A percentile compares a stretch with the other conserved stretches of the same genome.
These are phyloP conservation scores for Xerocomus amazonicus DNA, from an alignment of 1,284 basidiomycete species.

Conservation along the genomic window DNA sequence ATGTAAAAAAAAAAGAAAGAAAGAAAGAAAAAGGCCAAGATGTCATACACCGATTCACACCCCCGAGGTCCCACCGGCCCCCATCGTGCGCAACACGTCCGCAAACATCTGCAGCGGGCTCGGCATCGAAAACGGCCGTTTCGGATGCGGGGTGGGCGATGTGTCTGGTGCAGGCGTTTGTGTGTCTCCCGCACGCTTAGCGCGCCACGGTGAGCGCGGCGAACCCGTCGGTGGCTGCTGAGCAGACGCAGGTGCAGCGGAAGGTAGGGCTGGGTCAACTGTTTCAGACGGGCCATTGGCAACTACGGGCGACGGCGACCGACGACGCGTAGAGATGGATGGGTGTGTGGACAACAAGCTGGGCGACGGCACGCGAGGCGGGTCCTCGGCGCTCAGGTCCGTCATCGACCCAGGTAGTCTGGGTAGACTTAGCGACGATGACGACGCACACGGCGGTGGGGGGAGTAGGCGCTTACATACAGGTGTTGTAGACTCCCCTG, in stretches of 20 bases:
- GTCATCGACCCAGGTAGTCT: conserved; percentile 11
- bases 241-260: conserved; percentile 1
- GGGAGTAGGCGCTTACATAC: conserved; percentile 12
- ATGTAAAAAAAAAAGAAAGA: too few relatives aligned
- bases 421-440: conserved; percentile 28
- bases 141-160: conserved; percentile 6
- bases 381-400: conserved; percentile 10
- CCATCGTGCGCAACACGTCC: conserved; percentile 26
- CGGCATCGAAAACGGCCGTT: conserved; percentile 13
- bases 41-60: conserved; percentile 3
- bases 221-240: not conserved
- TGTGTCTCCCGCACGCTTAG: conserved; percentile 1
- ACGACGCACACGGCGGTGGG: conserved; percentile 22
- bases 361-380: conserved; percentile 24
- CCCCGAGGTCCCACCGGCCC: conserved; percentile 5
- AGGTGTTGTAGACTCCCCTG: conserved; percentile 8
- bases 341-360: conserved; percentile 22
- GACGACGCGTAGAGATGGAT: conserved; percentile 23
- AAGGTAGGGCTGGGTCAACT: not conserved
- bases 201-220: conserved; percentile 9
- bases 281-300: not conserved
- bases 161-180: not conserved
- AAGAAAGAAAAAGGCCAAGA: too few relatives aligned
- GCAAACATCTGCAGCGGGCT: conserved; percentile 22
- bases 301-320: conserved; percentile 1